Evolutionary conservation across 768 basidiomycete genomes (phyloP).

Genomic region (Dentipellis fragilis): DNA sequence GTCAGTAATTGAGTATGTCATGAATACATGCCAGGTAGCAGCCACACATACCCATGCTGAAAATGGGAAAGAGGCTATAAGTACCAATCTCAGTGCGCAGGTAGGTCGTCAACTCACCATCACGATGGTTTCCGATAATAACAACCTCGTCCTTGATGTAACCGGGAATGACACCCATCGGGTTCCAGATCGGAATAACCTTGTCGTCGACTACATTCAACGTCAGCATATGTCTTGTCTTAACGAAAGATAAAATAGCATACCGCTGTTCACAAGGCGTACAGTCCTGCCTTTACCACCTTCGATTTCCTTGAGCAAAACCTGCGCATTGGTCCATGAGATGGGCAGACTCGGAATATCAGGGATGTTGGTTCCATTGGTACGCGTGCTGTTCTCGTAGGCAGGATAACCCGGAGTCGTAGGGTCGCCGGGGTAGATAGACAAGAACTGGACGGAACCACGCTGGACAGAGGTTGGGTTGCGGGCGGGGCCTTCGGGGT

Average conservation of each 20-base stretch:
- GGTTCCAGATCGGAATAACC: constrained; percentile 87
- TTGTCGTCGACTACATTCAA: constrained; percentile 52
- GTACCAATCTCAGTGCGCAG: not conserved
- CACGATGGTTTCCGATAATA: constrained; percentile 80
- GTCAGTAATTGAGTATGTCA: constrained; percentile 17
- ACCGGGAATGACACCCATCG: constrained; percentile 76
- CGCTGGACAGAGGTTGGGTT: constrained; percentile 79
- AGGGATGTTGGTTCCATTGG: constrained; percentile 52
- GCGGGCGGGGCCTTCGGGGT: constrained; percentile 83
- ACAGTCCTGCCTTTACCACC: constrained; percentile 33
- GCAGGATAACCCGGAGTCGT: constrained; percentile 84
- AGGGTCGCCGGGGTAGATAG: constrained; percentile 56
- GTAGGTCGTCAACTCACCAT: constrained; percentile 40
- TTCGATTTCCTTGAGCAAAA: constrained; percentile 38
- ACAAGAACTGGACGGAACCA: constrained; percentile 71
- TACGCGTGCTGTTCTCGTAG: constrained; percentile 69
- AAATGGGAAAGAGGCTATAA: not conserved
- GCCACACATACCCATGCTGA: constrained; percentile 6
- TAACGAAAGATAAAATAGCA: not conserved
- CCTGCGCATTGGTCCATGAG: constrained; percentile 73
- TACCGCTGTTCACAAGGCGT: constrained; percentile 49
- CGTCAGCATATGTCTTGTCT: not conserved
- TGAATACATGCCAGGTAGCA: not conserved
- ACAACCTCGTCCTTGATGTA: constrained; percentile 79
- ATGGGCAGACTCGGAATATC: constrained; percentile 83